phyloP scores from a whole-genome alignment of 2,329 filamentous ascomycete genomes.

The Gnomoniopsis smithogilvyi region DNA sequence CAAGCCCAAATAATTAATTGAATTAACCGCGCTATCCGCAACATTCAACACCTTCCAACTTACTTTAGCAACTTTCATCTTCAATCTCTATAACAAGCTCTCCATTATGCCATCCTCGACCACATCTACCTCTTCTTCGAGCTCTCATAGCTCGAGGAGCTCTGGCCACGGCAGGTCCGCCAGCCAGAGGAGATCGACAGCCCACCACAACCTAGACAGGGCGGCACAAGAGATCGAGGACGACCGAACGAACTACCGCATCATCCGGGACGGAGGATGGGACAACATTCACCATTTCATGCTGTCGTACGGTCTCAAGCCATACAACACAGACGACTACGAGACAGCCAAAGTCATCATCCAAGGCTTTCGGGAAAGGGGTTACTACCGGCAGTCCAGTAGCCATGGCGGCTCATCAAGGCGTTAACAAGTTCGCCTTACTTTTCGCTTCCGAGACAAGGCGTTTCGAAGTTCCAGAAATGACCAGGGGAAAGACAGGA shows the following conservation, averaged over 20 bases:
- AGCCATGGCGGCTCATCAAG: slow-evolving; percentile 6
- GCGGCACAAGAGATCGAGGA: slow-evolving; percentile 13
- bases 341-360: slow-evolving; percentile 19
- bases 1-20: neutral
- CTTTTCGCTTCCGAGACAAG: neutral
- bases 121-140: slow-evolving; percentile 13
- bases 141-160: slow-evolving; percentile 6
- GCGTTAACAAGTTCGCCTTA: neutral
- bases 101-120: slow-evolving; percentile 15
- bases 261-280: slow-evolving; percentile 17
- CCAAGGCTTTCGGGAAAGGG: slow-evolving; percentile 17
- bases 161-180: slow-evolving; percentile 8
- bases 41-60: neutral
- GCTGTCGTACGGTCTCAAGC: slow-evolving; percentile 18
- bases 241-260: slow-evolving; percentile 18
- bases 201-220: slow-evolving; percentile 19
- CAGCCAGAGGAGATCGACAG: slow-evolving; percentile 14
- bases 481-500: neutral
- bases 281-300: slow-evolving; percentile 19
- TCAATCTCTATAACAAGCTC: neutral
- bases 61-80: neutral
- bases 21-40: neutral
- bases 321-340: slow-evolving; percentile 17
- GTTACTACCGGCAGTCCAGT: slow-evolving; percentile 14
- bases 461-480: neutral